phyloP scores from a whole-genome alignment of 371 early-diverging fungal species.

The Conidiobolus incongruus region DNA sequence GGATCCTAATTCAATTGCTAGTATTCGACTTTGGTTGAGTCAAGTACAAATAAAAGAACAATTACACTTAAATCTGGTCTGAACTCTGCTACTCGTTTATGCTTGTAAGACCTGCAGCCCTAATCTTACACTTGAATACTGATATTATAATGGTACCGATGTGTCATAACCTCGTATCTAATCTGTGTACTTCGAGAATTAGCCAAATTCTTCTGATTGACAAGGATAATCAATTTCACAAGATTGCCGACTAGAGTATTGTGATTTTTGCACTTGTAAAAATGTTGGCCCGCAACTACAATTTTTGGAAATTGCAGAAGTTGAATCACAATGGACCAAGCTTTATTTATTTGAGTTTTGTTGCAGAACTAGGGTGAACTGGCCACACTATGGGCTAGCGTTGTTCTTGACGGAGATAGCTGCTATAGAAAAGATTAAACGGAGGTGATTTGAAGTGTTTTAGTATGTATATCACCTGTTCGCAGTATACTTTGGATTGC shows the following conservation, averaged over 20 bases:
- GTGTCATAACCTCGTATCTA: conserved; percentile 53
- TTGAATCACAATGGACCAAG: conserved; percentile 7
- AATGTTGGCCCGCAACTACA: conserved; percentile 41
- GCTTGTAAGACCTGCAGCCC: conserved; percentile 32
- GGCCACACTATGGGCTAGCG: conserved; percentile 43
- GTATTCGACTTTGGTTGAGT: too few relatives aligned
- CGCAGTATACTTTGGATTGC: conserved; percentile 49
- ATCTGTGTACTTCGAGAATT: conserved; percentile 40
- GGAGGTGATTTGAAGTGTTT: conserved; percentile 50
- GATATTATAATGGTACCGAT: conserved; percentile 58
- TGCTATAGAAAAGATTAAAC: conserved; percentile 25
- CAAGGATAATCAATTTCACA: conserved; percentile 61
- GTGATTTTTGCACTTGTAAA: conserved; percentile 49
- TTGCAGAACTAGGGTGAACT: conserved; percentile 48
- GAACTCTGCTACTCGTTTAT: conserved; percentile 13
- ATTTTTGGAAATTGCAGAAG: conserved; percentile 22
- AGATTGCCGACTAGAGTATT: conserved; percentile 47
- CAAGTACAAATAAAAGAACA: too few relatives aligned
- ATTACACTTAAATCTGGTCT: too few relatives aligned
- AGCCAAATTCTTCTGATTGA: conserved; percentile 55
- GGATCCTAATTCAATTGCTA: too few relatives aligned
- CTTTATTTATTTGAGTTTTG: conserved; percentile 16
- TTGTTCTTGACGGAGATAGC: conserved; percentile 47
- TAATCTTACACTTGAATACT: conserved; percentile 37
- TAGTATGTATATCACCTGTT: conserved; percentile 74